Percentiles rank a stretch among this genome's conserved stretches.
These are phyloP conservation scores for Ogataea sp. DNA, from an alignment of 805 yeast genomes.

Conservation along the genomic window DNA sequence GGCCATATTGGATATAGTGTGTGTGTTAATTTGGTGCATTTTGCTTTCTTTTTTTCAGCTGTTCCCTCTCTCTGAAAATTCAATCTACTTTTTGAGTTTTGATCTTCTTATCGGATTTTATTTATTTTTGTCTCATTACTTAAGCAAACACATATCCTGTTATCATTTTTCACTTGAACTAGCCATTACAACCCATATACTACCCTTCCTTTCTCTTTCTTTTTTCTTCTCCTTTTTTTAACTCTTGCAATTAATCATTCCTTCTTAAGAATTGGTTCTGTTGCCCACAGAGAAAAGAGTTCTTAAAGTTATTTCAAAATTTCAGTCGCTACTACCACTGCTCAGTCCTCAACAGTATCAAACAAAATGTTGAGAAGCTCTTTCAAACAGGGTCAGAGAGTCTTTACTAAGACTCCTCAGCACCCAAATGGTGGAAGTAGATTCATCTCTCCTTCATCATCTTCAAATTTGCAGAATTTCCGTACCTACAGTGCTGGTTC, in stretches of 20 bases:
- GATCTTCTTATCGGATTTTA: background rate
- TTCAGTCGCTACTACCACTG: background rate
- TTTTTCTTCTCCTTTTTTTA: background rate
- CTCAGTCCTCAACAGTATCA: background rate
- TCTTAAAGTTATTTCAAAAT: background rate
- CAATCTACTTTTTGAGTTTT: background rate
- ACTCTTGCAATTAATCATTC: background rate
- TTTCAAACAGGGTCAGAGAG: constrained; percentile 25
- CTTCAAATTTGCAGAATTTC: constrained; percentile 3
- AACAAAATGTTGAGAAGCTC: constrained; percentile 23
- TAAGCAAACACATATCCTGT: too few species aligned
- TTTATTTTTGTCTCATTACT: background rate
- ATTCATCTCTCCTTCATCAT: too few species aligned
- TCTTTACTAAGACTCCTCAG: constrained; percentile 23
- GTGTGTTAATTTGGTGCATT: background rate
- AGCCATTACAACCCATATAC: background rate
- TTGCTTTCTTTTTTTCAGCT: background rate
- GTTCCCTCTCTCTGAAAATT: background rate
- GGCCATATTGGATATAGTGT: too few species aligned
- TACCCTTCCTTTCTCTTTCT: background rate
- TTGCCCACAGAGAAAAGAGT: too few species aligned
- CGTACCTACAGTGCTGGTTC: constrained; percentile 1
- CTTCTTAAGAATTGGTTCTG: too few species aligned
- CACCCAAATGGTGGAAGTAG: constrained; percentile 21
- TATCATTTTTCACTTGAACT: background rate